Evolutionary conservation across 2,329 filamentous ascomycete species (phyloP), one percentile per base, ranked within the genome.

Genomic region (Stachybotrys elegans): DNA sequence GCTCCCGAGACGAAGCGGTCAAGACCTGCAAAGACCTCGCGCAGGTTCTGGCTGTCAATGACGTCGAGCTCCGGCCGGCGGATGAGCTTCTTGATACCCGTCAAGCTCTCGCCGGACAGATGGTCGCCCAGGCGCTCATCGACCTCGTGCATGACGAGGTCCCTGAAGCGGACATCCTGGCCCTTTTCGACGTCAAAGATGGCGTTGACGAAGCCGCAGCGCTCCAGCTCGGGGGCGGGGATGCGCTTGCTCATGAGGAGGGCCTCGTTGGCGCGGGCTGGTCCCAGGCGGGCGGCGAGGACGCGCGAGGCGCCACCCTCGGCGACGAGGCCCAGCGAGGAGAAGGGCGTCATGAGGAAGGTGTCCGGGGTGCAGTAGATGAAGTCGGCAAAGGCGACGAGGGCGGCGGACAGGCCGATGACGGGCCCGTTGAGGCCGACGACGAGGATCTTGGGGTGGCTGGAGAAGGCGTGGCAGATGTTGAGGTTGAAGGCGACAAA

Each of bases 371-470:
- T 76, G 60, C 79, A 83, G 73, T 97, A 97, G 63, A 97, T 79
- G 71, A 97, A 97, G 72, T 97, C 93, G 20, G 87, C 87, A 63
- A 88, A 86, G 22, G 83, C 84, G 46, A 89, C 72, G 1, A 97
- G 69, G 0, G 92, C 91, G 1, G 92, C 93, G 2, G 86, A 87
- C 23, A 97, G 83, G 6, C 93, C 93, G 43, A 98, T 77, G 11
- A 83, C 90, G 6, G 93, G 93, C 4, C 92, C 93, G 69, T 97
- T 97, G 52, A 97, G 83, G 0, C 88, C 93, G 0, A 84, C 84
- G 48, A 97, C 79, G 20, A 97, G 86, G 67, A 97, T 86, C 71
- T 97, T 96, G 56, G 90, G 88, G 69, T 97, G 93, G 13, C 83
- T 84, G 72, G 93, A 91, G 72, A 97, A 95, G 55, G 89, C 84